Base-by-base conservation (phyloP, 108 stramenopile species). In the Skeletonema costatum region DNA sequence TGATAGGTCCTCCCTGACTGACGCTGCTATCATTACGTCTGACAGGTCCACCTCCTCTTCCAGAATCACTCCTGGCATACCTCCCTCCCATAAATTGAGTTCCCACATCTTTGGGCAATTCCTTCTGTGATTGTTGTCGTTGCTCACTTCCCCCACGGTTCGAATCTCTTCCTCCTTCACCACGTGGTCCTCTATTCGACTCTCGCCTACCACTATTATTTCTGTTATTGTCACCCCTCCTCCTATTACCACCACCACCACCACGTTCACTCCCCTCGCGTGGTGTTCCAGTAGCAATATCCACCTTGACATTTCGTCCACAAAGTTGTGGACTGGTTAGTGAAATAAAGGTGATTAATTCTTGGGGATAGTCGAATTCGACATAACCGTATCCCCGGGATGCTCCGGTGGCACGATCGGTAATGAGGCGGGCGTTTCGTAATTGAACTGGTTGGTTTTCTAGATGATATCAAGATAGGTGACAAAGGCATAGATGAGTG, bases 271-370 rank as follows among this genome's bases (percentile, higher is more conserved):
- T 31, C 14, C 70, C 60, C 17, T 66, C 41, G 36, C 66, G 66
- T 31, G 71, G 71, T 9, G 48, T 48, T 13, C 68, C 70, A 19
- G 73, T 71, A 13, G 92, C 90, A 16, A 88, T 78, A 79, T 93
- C 87, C 41, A 93, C 67, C 68, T 93, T 89, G 66, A 93, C 78
- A 41, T 72, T 84, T 33, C 92, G 87, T 36, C 90, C 89, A 42
- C 53, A 51, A 14, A 82, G 62, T 73, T 82, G 70, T 50, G 60
- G 75, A 66, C 73, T 63, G 50, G 21, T 16, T 19, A 82, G 11
- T 38, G 67, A 39, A 50, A 82, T 39, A 29, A 82, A 82, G 25
- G 58, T 58, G 65, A 80, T 39, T 44, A 85, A 80, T 70, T 85
- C 84, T 44, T 81, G 59, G 4, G 64, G 60, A 51, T 64, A 42